These are phyloP conservation scores for Hymenochaete sp. DNA, from an alignment of 1,284 basidiomycete species.

Conservation along the genomic window DNA sequence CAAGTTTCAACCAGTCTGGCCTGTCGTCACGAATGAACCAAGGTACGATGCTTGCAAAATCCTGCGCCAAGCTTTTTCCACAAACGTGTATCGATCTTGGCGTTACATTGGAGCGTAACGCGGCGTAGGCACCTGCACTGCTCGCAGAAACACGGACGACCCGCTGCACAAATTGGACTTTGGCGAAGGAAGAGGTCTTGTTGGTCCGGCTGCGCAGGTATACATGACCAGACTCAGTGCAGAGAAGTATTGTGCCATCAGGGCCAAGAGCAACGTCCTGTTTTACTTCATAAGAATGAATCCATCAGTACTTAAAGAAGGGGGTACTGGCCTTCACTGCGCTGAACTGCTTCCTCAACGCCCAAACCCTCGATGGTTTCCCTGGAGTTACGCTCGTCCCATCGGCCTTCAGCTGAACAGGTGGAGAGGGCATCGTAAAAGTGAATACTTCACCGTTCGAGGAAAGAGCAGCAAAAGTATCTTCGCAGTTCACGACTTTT, in stretches of 20 bases:
- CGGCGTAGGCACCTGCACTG: constrained; percentile 84
- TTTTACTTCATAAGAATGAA: neutral
- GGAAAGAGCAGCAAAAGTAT: constrained; percentile 79
- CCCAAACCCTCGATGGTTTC: constrained; percentile 90
- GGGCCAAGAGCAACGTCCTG: constrained; percentile 84
- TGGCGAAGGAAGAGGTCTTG: constrained; percentile 76
- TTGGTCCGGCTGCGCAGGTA: constrained; percentile 69
- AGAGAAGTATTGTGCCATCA: constrained; percentile 86
- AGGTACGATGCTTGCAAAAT: constrained; percentile 60
- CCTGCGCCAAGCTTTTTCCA: constrained; percentile 59
- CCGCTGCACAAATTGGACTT: constrained; percentile 78
- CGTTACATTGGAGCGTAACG: constrained; percentile 68
- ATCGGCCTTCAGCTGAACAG: constrained; percentile 24
- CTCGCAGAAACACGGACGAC: constrained; percentile 81
- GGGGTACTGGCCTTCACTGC: constrained; percentile 62
- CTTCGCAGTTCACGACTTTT: constrained; percentile 78
- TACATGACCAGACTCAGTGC: constrained; percentile 92
- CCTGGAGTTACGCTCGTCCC: constrained; percentile 30
- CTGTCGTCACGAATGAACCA: constrained; percentile 26
- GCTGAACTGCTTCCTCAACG: constrained; percentile 77
- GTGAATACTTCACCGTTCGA: constrained; percentile 89
- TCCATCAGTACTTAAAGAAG: neutral
- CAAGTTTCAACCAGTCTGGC: neutral
- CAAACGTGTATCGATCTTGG: constrained; percentile 50
- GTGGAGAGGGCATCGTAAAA: constrained; percentile 49